These are phyloP conservation scores for Solanum sparsipilum DNA, from an alignment of 257 asterid species.

Conservation along the genomic window DNA sequence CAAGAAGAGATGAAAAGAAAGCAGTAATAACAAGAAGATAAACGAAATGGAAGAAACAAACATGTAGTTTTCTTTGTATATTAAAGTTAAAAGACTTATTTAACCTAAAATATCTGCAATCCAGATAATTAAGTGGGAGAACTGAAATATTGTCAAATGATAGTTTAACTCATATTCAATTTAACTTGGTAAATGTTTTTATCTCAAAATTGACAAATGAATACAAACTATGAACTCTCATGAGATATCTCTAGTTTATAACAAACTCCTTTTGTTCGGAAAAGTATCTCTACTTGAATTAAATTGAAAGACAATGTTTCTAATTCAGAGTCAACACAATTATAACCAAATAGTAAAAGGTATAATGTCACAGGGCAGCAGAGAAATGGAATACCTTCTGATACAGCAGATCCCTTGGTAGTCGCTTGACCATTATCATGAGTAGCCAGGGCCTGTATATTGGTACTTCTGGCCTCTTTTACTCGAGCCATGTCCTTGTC, in stretches of 20 bases:
- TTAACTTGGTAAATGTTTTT: neutral
- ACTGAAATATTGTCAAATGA: neutral
- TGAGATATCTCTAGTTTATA: neutral
- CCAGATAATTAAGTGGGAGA: neutral
- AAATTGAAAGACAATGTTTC: neutral
- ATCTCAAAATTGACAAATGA: neutral
- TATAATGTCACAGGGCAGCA: neutral
- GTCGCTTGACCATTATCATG: constrained; percentile 30
- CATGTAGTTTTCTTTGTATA: neutral
- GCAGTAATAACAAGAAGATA: neutral
- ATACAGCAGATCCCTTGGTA: constrained; percentile 34
- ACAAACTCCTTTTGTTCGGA: neutral
- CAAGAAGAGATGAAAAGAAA: neutral
- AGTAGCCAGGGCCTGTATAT: constrained; percentile 38
- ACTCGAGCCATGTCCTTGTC: constrained; percentile 77
- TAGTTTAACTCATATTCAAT: neutral
- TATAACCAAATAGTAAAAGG: neutral
- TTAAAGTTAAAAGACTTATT: neutral
- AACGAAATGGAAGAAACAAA: neutral
- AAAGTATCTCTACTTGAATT: neutral
- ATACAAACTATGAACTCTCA: neutral
- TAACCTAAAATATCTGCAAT: neutral
- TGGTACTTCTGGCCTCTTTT: constrained; percentile 58
- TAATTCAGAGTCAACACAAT: neutral
- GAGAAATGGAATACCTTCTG: constrained; percentile 49